phyloP scores from a whole-genome alignment of 768 basidiomycete genomes.

The Leccinum boreale region DNA sequence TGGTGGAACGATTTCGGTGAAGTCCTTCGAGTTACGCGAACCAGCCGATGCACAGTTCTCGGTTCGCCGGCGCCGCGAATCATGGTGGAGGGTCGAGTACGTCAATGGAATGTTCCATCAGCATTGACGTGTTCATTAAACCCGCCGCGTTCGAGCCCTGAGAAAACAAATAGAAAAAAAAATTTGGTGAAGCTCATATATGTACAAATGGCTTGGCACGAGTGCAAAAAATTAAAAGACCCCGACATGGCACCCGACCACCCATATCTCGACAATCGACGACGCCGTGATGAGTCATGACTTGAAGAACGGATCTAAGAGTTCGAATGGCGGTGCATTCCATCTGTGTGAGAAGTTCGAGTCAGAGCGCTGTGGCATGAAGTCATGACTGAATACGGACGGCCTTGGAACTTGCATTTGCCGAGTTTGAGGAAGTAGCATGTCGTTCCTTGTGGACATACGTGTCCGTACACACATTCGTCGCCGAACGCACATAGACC shows the following conservation, averaged over 20 bases:
- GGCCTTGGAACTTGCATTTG: conserved; percentile 60
- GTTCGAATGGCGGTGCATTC: conserved; percentile 37
- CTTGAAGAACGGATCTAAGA: conserved; percentile 14
- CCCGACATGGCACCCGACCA: conserved; percentile 5
- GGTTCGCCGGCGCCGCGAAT: conserved; percentile 29
- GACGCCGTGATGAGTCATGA: conserved; percentile 4
- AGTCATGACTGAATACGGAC: conserved; percentile 35
- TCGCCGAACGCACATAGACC: conserved; percentile 58
- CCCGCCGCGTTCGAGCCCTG: conserved; percentile 24
- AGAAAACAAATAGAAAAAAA: conserved; percentile 20
- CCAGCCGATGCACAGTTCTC: conserved; percentile 14
- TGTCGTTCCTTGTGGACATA: conserved; percentile 42
- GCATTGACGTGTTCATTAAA: conserved; percentile 28
- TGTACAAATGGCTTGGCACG: conserved; percentile 30
- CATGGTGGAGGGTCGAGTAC: conserved; percentile 25
- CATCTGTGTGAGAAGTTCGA: conserved; percentile 28
- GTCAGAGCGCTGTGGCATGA: conserved; percentile 5
- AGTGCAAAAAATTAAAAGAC: conserved; percentile 8
- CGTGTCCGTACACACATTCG: conserved; percentile 45
- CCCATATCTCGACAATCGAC: conserved; percentile 11
- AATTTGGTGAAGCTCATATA: conserved; percentile 31
- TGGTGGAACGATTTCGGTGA: conserved; percentile 23
- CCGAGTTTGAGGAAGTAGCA: conserved; percentile 55
- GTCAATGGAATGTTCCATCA: conserved; percentile 35
- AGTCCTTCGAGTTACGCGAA: conserved; percentile 26